These are phyloP conservation scores for Sporisorium iseilematis-ciliati DNA, from an alignment of 1,284 basidiomycete genomes.

Conservation along the genomic window DNA sequence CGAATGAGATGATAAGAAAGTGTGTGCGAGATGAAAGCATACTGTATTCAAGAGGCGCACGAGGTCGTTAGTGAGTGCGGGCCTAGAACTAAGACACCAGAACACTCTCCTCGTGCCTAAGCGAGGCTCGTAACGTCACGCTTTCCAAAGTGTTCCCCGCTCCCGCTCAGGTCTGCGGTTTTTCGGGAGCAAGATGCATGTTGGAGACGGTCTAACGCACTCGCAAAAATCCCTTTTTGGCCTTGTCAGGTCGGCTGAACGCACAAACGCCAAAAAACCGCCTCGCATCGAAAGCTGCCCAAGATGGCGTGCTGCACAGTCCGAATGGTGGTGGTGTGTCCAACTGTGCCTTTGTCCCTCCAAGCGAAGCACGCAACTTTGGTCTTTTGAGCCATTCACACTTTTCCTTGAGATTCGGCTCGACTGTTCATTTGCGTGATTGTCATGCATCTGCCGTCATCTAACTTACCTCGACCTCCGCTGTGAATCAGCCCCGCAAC, in stretches of 20 bases:
- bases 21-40: background rate
- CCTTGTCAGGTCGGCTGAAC: no score
- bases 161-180: no score
- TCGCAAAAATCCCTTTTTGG: no score
- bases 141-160: no score
- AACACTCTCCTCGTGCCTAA: background rate
- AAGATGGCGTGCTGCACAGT: conserved; percentile 27
- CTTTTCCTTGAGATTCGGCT: background rate
- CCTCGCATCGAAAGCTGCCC: background rate
- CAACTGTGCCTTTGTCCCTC: conserved; percentile 4
- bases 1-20: no score
- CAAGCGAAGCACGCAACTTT: conserved; percentile 37
- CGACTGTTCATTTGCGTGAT: conserved; percentile 10
- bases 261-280: background rate
- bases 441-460: background rate
- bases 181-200: no score
- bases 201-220: no score
- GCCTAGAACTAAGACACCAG: background rate
- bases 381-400: background rate
- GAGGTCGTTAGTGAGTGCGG: background rate
- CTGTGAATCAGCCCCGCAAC: background rate
- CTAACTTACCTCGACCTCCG: background rate
- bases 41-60: background rate
- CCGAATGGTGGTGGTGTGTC: conserved; percentile 32
- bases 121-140: conserved; percentile 40